phyloP scores from a whole-genome alignment of 2,329 filamentous ascomycete species.

The Westerdykella ornata region DNA sequence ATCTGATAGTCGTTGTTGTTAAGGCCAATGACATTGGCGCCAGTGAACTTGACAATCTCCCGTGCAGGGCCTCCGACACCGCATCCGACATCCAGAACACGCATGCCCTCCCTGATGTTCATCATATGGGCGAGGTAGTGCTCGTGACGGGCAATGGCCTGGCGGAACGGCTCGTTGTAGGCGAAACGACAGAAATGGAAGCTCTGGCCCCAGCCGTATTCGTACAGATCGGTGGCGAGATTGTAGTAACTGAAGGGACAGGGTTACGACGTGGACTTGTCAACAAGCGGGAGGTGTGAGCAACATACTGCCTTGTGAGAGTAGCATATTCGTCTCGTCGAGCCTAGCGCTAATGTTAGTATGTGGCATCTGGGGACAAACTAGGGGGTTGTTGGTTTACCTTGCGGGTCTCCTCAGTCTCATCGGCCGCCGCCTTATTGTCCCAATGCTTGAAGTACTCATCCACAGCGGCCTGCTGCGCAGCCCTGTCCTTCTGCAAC shows the following conservation, averaged over 20 bases:
- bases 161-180: constrained; percentile 75
- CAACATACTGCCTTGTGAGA: constrained; percentile 76
- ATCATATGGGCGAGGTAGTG: constrained; percentile 94
- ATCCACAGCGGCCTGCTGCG: constrained; percentile 75
- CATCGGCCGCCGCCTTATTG: constrained; percentile 67
- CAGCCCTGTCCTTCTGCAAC: constrained; percentile 71
- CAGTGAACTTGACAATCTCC: constrained; percentile 94
- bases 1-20: constrained; percentile 99
- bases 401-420: constrained; percentile 77
- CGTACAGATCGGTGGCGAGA: constrained; percentile 90
- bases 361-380: neutral
- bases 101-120: constrained; percentile 77
- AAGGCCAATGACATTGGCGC: constrained; percentile 78
- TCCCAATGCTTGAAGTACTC: constrained; percentile 98
- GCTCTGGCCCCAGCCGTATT: constrained; percentile 91
- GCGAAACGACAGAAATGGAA: constrained; percentile 98
- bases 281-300: neutral
- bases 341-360: constrained; percentile 49
- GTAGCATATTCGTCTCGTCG: constrained; percentile 86
- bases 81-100: constrained; percentile 90
- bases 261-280: constrained; percentile 23
- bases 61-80: constrained; percentile 92
- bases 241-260: constrained; percentile 72
- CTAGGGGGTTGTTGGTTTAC: constrained; percentile 43
- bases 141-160: constrained; percentile 92